Conservation (phyloP, 495 filamentous ascomycete species). For the Aspergillus carlsbadensis region DNA sequence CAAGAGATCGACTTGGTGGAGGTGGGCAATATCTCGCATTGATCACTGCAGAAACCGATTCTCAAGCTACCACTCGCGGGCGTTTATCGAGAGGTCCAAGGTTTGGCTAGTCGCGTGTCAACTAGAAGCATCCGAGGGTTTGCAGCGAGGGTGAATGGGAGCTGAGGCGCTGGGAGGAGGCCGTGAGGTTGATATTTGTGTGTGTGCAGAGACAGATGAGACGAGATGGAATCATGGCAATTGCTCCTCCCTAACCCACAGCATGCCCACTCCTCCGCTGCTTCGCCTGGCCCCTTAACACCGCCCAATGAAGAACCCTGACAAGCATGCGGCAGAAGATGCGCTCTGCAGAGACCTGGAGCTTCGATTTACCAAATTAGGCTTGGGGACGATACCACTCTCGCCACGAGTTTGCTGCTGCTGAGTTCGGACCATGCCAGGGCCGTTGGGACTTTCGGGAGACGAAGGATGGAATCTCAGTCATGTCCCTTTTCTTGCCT, state of each 20-base stretch:
- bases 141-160: not conserved
- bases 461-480: not conserved
- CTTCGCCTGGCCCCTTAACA: conserved; percentile 20
- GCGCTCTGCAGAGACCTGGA: conserved; percentile 27
- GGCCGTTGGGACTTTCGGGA: conserved; percentile 22
- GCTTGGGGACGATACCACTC: conserved; percentile 24
- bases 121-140: too few relatives aligned
- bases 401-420: conserved; percentile 38
- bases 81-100: conserved; percentile 15
- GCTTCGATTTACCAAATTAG: conserved; percentile 26
- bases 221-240: conserved; percentile 15
- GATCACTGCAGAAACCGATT: conserved; percentile 19
- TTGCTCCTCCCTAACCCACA: conserved; percentile 22
- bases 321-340: conserved; percentile 23
- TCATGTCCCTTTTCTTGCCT: not conserved
- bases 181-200: conserved; percentile 24
- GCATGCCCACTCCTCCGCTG: conserved; percentile 18
- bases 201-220: conserved; percentile 16
- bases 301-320: conserved; percentile 26
- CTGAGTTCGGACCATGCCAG: conserved; percentile 34
- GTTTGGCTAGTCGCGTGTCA: conserved; percentile 14
- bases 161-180: not conserved
- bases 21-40: conserved; percentile 19
- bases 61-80: conserved; percentile 18
- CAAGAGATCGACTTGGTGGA: not conserved